Conservation (phyloP, 176 grass and related monocot genomes). For the Themeda triandra region DNA sequence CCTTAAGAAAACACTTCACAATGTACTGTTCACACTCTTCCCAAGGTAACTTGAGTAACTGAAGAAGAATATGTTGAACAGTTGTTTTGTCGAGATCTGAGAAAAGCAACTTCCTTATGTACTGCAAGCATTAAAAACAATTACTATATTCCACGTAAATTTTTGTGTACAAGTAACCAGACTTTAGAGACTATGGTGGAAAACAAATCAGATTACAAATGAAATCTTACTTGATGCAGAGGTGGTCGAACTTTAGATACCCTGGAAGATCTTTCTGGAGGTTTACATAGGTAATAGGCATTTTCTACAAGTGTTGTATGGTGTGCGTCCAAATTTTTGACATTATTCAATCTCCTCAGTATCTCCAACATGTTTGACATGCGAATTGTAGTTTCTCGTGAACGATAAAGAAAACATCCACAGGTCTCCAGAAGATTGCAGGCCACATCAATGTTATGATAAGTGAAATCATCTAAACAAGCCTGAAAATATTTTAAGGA, state of each 20-base stretch:
- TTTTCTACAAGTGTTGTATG: constrained; percentile 98
- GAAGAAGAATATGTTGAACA: constrained; percentile 78
- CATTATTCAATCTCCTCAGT: constrained; percentile 95
- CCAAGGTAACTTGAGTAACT: constrained; percentile 96
- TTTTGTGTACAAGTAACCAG: not conserved
- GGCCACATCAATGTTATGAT: constrained; percentile 98
- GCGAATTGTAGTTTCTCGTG: constrained; percentile 88
- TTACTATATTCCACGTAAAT: not conserved
- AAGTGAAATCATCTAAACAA: constrained; percentile 96
- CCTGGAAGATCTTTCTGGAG: constrained; percentile 83
- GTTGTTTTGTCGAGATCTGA: constrained; percentile 92
- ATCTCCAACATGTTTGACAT: constrained; percentile 98
- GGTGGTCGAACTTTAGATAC: constrained; percentile 84
- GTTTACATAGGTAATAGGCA: constrained; percentile 98
- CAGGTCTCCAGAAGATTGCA: constrained; percentile 99
- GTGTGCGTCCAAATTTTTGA: constrained; percentile 92
- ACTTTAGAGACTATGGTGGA: not conserved
- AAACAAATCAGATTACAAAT: constrained; percentile 13
- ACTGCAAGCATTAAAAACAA: constrained; percentile 42
- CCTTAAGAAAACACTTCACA: constrained; percentile 94
- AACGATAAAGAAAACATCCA: constrained; percentile 90
- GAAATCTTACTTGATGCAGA: constrained; percentile 76
- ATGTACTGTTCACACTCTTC: constrained; percentile 79
- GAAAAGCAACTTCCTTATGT: constrained; percentile 91
- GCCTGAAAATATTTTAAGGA: constrained; percentile 48